Evolutionary conservation across 2,329 filamentous ascomycete genomes (phyloP), one percentile per base, ranked within the genome.

Genomic region (Ceratocystis diversiconidia): DNA sequence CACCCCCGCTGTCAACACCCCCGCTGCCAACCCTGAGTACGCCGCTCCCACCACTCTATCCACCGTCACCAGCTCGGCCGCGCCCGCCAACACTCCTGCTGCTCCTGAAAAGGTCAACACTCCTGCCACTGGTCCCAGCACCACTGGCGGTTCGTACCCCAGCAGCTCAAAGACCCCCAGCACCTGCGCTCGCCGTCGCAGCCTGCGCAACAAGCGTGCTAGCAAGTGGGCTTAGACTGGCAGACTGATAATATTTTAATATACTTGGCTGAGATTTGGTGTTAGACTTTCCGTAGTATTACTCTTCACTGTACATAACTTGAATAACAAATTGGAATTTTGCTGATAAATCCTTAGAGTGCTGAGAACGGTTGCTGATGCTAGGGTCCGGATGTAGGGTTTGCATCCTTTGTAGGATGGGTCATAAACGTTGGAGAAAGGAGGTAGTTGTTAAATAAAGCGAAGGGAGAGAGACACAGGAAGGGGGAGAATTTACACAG

Each of bases 181-280:
- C 28, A 59, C 15, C 28, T 67, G 66, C 32, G 44, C 61, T 46
- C 57, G 57, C 41, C 66, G 66, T 17, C 66, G 66, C 25, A 48
- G 57, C 46, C 32, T 64, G 57, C 65, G 62, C 28, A 41, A 41
- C 36, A 59, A 59, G 55, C 55, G 55, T 59, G 55, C 55, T n/a
- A 59, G n/a, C 55, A 59, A 59, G 17, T 7, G 30, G 6, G 55
- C 55, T 59, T 59, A 36, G 15, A 36, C 25, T 59, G 17, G 12
- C 5, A 8, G 15, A 8, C 28, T 4, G 25, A 36, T 6, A 22
- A 15, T 5, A 2, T 15, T n/a, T 57, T 59, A 10, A 36, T 59
- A 32, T 32, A 15, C 15, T 6, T n/a, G 28, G 17, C 17, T 15
- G 28, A 59, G 55, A 59, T n/a, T 10, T 59, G 55, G 25, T 59